phyloP scores from a whole-genome alignment of 306 rosid genomes.

The Alnus rubra region DNA sequence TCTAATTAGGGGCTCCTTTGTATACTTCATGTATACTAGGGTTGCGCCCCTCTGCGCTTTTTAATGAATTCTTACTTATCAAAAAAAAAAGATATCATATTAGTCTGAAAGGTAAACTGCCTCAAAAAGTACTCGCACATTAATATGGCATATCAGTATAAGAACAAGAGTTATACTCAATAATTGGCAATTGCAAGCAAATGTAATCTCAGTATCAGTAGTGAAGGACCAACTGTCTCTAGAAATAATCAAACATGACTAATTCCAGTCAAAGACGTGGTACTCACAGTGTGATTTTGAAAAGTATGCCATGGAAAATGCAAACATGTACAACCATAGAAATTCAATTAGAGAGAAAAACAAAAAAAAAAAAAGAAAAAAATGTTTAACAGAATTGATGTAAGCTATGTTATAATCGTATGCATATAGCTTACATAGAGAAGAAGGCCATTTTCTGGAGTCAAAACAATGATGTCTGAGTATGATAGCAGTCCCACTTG shows the following conservation, averaged over 20 bases:
- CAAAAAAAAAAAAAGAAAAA: neutral
- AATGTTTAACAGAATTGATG: slow-evolving; percentile 18
- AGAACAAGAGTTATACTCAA: neutral
- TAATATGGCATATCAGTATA: neutral
- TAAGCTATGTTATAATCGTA: slow-evolving; percentile 20
- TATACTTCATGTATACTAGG: no score
- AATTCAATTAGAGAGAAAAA: slow-evolving; percentile 1
- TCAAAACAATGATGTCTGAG: slow-evolving; percentile 76
- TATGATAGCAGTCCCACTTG: slow-evolving; percentile 73
- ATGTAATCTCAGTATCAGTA: neutral
- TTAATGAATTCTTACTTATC: no score
- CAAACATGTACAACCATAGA: neutral
- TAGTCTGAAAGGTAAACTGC: neutral
- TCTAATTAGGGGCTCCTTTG: no score
- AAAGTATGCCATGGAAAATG: neutral
- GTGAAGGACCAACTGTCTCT: neutral
- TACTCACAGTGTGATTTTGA: neutral
- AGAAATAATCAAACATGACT: neutral
- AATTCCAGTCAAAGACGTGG: neutral
- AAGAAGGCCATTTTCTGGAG: slow-evolving; percentile 78
- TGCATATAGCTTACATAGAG: slow-evolving; percentile 76
- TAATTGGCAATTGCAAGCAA: neutral
- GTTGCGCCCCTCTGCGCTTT: no score
- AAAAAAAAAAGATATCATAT: no score
- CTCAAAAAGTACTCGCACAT: neutral